Base-by-base conservation (phyloP, 2,329 filamentous ascomycete species). In the Apiospora hydei region DNA sequence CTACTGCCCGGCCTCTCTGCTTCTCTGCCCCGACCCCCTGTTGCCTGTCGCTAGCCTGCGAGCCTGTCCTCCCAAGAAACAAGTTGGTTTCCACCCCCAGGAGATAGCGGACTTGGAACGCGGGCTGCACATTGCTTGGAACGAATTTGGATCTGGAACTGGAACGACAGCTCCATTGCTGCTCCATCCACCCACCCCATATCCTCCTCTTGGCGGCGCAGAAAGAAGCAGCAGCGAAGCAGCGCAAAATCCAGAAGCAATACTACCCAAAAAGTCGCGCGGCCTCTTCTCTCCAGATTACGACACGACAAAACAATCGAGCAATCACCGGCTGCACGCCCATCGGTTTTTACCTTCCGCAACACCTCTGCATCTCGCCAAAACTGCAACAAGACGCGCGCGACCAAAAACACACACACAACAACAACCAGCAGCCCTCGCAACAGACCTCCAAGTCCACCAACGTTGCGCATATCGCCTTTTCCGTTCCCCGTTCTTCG, bases 251-350 rank as follows among this genome's bases (percentile, higher is more conserved):
- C 26, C 24, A 26, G n/a, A 24, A 61, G 26, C 53, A 61, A 61
- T 61, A 61, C 53, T 61, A 61, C 51, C 53, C 30, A 64, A 61
- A 53, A 61, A 64, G 57, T 64, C 57, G 57, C 57, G 57, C 57
- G 8, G 53, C 30, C 30, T 38, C 30, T 38, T 30, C 21, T 34
- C 26, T 16, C 46, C 46, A 43, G n/a, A 64, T 64, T 64, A 61
- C 57, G 69, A 64, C 41, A 46, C 69, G 53, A 69, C 61, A 71
- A 71, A 72, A 72, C 71, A 72, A 72, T 61, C 71, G 64, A 71
- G 71, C 69, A 71, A 70, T 72, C 71, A 72, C 70, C 46, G 34
- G 71, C 69, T 66, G 64, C 57, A 49, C 68, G 21, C 64, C 69
- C 44, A 38, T 18, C 51, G 69, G 26, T 53, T 57, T 71, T 69